phyloP scores from a whole-genome alignment of 2,329 filamentous ascomycete species.

The Eutypella sp. region DNA sequence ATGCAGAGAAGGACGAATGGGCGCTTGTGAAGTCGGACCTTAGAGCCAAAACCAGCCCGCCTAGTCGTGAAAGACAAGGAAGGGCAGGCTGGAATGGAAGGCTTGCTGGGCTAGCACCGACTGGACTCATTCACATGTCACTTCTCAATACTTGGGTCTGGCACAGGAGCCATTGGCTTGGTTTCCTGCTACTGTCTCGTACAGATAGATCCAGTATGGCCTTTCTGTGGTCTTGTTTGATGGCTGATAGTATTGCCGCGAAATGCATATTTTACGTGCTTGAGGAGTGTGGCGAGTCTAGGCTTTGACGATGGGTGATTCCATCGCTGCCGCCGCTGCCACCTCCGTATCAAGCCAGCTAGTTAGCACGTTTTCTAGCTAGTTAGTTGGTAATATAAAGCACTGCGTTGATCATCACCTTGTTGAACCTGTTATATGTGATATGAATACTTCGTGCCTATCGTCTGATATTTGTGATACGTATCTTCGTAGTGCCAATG shows the following conservation, averaged over 20 bases:
- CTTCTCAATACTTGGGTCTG: slow-evolving; percentile 12
- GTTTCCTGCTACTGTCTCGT: slow-evolving; percentile 14
- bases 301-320: slow-evolving; percentile 15
- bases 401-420: neutral
- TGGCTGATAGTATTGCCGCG: too few relatives aligned
- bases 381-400: slow-evolving; percentile 14
- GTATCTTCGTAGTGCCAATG: too few relatives aligned
- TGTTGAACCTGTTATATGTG: neutral
- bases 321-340: slow-evolving; percentile 1
- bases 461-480: too few relatives aligned
- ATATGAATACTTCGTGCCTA: too few relatives aligned
- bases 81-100: slow-evolving; percentile 7
- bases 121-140: too few relatives aligned
- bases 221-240: too few relatives aligned
- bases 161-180: slow-evolving; percentile 21
- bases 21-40: too few relatives aligned
- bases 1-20: too few relatives aligned
- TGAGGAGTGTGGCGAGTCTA: neutral
- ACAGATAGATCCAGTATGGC: too few relatives aligned
- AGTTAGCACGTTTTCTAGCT: slow-evolving; percentile 4
- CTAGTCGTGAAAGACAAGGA: slow-evolving; percentile 8
- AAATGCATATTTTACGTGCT: too few relatives aligned
- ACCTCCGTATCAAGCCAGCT: slow-evolving; percentile 11
- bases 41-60: slow-evolving; percentile 11
- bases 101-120: too few relatives aligned